Percentiles rank a stretch among this genome's conserved stretches.
Evolutionary conservation across 2,329 filamentous ascomycete genomes (phyloP).

Genomic region (Grosmannia huntii): DNA sequence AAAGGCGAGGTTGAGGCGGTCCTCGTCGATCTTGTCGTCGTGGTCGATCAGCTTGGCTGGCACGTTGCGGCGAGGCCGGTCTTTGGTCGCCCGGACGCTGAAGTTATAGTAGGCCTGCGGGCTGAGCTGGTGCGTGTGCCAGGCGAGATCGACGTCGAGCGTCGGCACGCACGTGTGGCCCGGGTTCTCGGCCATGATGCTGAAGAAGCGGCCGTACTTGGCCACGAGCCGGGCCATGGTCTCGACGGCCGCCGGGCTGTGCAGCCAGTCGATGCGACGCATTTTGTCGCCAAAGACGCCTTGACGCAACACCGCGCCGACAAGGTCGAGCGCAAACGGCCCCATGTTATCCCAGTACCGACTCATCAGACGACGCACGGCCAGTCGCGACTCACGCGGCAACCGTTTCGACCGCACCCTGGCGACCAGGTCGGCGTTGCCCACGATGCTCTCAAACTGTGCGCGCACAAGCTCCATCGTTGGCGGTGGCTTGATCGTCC

Average conservation of each 20-base stretch:
- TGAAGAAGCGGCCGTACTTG: conserved; percentile 54
- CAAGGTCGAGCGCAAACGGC: conserved; percentile 51
- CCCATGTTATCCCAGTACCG: conserved; percentile 58
- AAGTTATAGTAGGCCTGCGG: conserved; percentile 50
- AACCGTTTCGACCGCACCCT: conserved; percentile 16
- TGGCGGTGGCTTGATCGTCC: conserved; percentile 13
- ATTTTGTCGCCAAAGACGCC: conserved; percentile 60
- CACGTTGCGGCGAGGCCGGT: background rate
- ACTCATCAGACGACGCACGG: conserved; percentile 54
- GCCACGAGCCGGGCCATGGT: conserved; percentile 52
- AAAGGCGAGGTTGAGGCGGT: conserved; percentile 49
- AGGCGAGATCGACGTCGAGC: conserved; percentile 61
- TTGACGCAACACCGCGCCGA: conserved; percentile 53
- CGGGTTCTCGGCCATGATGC: conserved; percentile 38
- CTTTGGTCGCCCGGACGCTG: conserved; percentile 28
- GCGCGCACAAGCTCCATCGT: conserved; percentile 39
- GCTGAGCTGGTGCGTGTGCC: conserved; percentile 70
- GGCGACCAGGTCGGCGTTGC: conserved; percentile 13
- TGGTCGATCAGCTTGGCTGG: conserved; percentile 57
- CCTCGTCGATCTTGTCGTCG: conserved; percentile 70
- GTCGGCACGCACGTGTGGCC: conserved; percentile 50
- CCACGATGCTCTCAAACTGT: conserved; percentile 34
- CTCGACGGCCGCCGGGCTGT: conserved; percentile 48
- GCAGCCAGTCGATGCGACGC: conserved; percentile 63
- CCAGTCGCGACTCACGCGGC: conserved; percentile 23